Evolutionary conservation across 192 early-diverging fungal species (phyloP).

Genomic region (Coemansia sp.): DNA sequence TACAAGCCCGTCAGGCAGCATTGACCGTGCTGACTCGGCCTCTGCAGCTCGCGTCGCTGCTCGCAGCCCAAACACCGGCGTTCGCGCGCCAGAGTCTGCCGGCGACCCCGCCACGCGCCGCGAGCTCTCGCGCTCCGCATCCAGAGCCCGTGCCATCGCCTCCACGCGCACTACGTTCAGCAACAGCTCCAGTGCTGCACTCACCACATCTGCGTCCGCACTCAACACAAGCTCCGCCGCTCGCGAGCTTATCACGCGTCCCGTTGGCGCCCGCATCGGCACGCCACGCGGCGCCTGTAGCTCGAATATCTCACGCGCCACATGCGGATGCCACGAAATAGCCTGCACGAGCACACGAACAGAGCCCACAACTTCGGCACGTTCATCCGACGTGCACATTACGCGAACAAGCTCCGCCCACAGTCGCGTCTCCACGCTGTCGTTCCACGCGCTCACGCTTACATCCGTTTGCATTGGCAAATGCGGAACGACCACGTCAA

Average conservation of each 20-base stretch:
- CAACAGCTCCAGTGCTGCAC: slow-evolving; percentile 43
- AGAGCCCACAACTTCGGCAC: slow-evolving; percentile 40
- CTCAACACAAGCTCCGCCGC: slow-evolving; percentile 38
- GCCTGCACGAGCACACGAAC: slow-evolving; percentile 43
- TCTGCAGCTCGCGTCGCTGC: not conserved
- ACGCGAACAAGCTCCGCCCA: slow-evolving; percentile 50
- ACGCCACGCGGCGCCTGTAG: slow-evolving; percentile 30
- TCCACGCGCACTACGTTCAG: slow-evolving; percentile 50
- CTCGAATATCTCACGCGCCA: slow-evolving; percentile 43
- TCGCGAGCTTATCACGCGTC: slow-evolving; percentile 31
- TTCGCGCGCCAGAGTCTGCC: slow-evolving; percentile 41
- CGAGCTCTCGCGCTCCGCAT: slow-evolving; percentile 26
- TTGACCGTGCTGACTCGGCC: slow-evolving; percentile 24
- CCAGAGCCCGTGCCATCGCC: slow-evolving; percentile 41
- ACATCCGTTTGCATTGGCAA: slow-evolving; percentile 24
- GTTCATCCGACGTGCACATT: slow-evolving; percentile 31
- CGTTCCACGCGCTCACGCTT: slow-evolving; percentile 22
- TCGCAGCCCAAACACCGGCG: slow-evolving; percentile 27
- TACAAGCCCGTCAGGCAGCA: slow-evolving; percentile 46
- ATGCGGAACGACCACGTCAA: slow-evolving; percentile 44
- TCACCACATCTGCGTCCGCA: slow-evolving; percentile 37
- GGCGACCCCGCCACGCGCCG: not conserved
- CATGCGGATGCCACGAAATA: slow-evolving; percentile 50
- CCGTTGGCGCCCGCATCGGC: slow-evolving; percentile 5
- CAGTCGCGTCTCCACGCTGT: slow-evolving; percentile 43